A percentile compares a stretch with the other conserved stretches of the same genome.
These are phyloP conservation scores for Cladosporium sp. DNA, from an alignment of 2,329 filamentous ascomycete species.

Conservation along the genomic window DNA sequence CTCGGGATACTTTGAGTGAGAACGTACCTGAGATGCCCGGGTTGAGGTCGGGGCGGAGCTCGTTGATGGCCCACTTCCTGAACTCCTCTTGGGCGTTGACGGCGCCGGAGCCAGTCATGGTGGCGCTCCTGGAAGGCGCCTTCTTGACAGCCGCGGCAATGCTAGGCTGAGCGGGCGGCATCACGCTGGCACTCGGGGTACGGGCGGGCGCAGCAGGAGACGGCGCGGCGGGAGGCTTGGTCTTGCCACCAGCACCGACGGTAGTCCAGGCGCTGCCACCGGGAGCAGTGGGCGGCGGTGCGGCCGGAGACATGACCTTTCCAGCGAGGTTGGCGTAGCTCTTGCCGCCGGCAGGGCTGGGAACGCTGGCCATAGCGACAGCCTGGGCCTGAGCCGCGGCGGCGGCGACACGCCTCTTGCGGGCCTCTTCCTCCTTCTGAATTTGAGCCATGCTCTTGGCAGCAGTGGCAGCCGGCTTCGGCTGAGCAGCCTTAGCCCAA, in stretches of 20 bases:
- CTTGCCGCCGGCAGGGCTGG: conserved; percentile 57
- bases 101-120: conserved; percentile 44
- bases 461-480: conserved; percentile 39
- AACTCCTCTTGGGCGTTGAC: conserved; percentile 81
- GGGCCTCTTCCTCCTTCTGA: conserved; percentile 87
- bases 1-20: no score
- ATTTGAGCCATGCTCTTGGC: conserved; percentile 96
- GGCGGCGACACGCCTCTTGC: conserved; percentile 68
- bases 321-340: conserved; percentile 91
- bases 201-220: conserved; percentile 39
- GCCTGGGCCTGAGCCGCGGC: conserved; percentile 43
- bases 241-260: conserved; percentile 87
- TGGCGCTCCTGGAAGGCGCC: conserved; percentile 48
- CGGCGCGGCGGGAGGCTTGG: conserved; percentile 63
- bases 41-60: conserved; percentile 68
- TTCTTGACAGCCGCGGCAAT: conserved; percentile 31
- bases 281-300: conserved; percentile 38
- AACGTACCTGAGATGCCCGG: conserved; percentile 59
- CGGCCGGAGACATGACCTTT: conserved; percentile 51
- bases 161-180: conserved; percentile 24
- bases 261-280: conserved; percentile 72
- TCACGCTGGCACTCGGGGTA: conserved; percentile 41
- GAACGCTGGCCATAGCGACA: conserved; percentile 36
- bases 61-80: conserved; percentile 80
- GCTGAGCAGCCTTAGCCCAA: conserved; percentile 61